Evolutionary conservation across 345 rosid genomes (phyloP).

Genomic region (Gossypium stocksii): DNA sequence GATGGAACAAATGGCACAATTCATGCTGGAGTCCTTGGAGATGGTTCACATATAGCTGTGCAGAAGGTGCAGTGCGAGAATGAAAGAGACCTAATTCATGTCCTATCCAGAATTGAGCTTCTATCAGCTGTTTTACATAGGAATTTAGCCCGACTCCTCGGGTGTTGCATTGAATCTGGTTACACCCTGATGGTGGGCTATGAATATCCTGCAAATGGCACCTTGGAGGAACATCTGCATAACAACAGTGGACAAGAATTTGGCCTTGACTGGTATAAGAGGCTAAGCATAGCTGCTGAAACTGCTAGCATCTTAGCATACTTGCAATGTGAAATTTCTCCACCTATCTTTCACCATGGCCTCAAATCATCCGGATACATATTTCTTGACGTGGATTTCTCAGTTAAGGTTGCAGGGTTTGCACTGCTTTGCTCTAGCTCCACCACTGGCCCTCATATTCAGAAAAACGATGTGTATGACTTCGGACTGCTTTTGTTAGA

Average conservation of each 20-base stretch:
- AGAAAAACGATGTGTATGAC: slow-evolving; percentile 47
- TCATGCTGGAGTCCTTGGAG: slow-evolving; percentile 50
- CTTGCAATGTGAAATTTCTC: neutral
- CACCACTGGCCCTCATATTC: neutral
- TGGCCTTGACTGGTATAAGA: slow-evolving; percentile 3
- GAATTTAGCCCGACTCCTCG: slow-evolving; percentile 60
- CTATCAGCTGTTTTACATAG: slow-evolving; percentile 50
- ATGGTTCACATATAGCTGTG: slow-evolving; percentile 59
- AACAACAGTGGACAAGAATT: neutral
- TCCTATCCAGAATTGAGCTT: slow-evolving; percentile 52
- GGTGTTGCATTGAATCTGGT: slow-evolving; percentile 59
- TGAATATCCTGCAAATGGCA: slow-evolving; percentile 65
- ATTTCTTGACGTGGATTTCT: neutral
- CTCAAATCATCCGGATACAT: neutral
- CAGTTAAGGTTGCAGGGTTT: neutral
- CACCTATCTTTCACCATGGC: neutral
- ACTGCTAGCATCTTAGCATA: neutral
- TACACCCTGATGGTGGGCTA: slow-evolving; percentile 52
- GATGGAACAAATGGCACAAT: slow-evolving; percentile 42
- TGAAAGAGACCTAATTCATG: slow-evolving; percentile 52
- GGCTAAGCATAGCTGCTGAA: neutral
- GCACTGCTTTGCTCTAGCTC: neutral
- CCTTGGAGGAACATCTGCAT: slow-evolving; percentile 46
- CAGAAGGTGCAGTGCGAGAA: slow-evolving; percentile 58
- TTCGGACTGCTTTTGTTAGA: slow-evolving; percentile 65